Evolutionary conservation across 2,329 filamentous ascomycete genomes (phyloP), one percentile per base, ranked within the genome.

Genomic region (Calonectria montana): DNA sequence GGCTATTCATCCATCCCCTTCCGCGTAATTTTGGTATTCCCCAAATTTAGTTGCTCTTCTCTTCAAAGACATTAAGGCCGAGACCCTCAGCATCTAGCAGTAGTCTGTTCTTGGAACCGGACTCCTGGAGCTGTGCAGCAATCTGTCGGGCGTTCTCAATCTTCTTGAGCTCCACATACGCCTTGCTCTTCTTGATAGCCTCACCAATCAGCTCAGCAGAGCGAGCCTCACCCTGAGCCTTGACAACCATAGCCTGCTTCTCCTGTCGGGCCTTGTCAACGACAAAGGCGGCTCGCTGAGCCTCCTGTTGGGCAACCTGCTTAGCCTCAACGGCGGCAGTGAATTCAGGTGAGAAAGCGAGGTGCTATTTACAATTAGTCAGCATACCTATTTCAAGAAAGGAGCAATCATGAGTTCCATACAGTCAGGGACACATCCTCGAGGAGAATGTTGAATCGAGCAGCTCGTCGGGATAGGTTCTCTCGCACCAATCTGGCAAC

Each of bases 201-300:
- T 99, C 97, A 85, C 97, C 97, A 81, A 99, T 98, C 75, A 99
- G 92, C 87, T 99, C 96, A 57, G 97, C 97, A 45, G 97, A 98
- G 77, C 97, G 94, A 62, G 97, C 97, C 88, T 99, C 97, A 95
- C 97, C 97, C 91, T 98, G 97, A 4, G 97, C 97, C 86, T 95
- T 95, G 82, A 99, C 97, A 68, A 99, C 95, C 88, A 96, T 98
- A 80, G 97, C 97, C 87, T 99, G 97, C 90, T 99, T 99, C 90
- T 99, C 97, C 87, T 99, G 97, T 78, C 97, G 93, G 66, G 97
- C 97, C 88, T 98, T 98, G 92, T 99, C 97, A 77, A 99, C 97
- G 65, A 99, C 90, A 87, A 99, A 99, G 73, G 97, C 97, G 39
- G 97, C 97, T 75, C 97, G 92, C 86, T 99, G 97, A 39, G 97